Conservation (phyloP, 2,329 filamentous ascomycete genomes). For the Trichoderma endophyticum region DNA sequence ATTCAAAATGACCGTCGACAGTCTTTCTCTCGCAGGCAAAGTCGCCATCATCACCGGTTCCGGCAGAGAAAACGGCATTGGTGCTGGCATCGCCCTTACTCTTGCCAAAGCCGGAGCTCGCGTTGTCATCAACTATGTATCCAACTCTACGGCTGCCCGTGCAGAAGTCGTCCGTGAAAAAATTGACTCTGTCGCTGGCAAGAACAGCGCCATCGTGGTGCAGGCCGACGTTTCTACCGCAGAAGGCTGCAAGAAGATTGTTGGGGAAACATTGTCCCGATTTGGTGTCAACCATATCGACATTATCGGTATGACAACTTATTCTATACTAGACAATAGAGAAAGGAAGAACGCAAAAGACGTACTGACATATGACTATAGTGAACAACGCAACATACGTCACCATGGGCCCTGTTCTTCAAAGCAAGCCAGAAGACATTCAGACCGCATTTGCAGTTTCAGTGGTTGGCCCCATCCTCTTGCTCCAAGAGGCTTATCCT, state of each 20-base stretch:
- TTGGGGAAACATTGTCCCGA: background rate
- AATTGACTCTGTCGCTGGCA: background rate
- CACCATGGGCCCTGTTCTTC: background rate
- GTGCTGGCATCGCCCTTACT: conserved; percentile 37
- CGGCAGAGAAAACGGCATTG: conserved; percentile 39
- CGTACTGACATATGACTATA: background rate
- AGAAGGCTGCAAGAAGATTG: background rate
- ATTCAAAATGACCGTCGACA: background rate
- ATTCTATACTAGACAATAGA: too few relatives aligned
- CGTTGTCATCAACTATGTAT: conserved; percentile 39
- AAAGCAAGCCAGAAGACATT: background rate
- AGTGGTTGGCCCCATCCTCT: background rate
- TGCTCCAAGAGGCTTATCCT: background rate
- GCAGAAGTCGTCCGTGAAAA: conserved; percentile 22
- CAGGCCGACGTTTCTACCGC: background rate
- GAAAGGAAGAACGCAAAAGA: background rate
- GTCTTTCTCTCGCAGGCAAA: conserved; percentile 36
- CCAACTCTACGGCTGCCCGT: conserved; percentile 29
- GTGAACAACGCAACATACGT: background rate
- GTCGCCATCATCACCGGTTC: conserved; percentile 42
- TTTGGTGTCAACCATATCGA: background rate
- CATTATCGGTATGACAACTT: background rate
- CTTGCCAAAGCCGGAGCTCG: conserved; percentile 38
- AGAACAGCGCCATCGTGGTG: background rate
- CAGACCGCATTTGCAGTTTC: background rate